phyloP scores from a whole-genome alignment of 345 rosid species.

The Ceriops decandra region DNA sequence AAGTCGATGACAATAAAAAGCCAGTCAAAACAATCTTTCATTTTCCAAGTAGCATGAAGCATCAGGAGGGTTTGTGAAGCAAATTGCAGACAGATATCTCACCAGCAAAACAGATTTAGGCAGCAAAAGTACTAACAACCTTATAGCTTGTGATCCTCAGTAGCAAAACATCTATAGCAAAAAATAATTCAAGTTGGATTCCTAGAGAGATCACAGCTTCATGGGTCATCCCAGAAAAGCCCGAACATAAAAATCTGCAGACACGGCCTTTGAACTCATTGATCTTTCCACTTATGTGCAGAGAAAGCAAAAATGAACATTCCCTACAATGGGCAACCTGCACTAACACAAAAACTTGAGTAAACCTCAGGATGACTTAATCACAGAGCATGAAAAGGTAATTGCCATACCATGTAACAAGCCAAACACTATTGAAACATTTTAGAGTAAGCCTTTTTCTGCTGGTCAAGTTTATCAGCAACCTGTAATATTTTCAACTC shows the following conservation, averaged over 20 bases:
- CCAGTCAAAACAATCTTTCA: too few species aligned
- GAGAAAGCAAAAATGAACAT: constrained; percentile 8
- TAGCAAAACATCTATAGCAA: too few species aligned
- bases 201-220: too few species aligned
- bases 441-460: constrained; percentile 33
- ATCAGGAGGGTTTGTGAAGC: too few species aligned
- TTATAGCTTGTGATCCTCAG: too few species aligned
- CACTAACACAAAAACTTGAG: background rate
- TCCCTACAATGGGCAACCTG: constrained; percentile 3
- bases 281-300: background rate
- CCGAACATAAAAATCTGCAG: background rate
- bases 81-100: too few species aligned
- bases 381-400: background rate
- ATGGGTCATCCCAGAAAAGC: too few species aligned
- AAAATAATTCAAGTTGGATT: too few species aligned
- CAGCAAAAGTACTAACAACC: too few species aligned
- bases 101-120: too few species aligned
- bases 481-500: constrained; percentile 21
- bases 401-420: constrained; percentile 7
- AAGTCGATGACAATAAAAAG: too few species aligned
- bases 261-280: background rate
- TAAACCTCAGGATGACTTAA: background rate
- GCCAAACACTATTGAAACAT: constrained; percentile 35
- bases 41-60: too few species aligned
- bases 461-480: constrained; percentile 27